phyloP scores from a whole-genome alignment of 345 rosid species.

The Bruguiera sexangula region DNA sequence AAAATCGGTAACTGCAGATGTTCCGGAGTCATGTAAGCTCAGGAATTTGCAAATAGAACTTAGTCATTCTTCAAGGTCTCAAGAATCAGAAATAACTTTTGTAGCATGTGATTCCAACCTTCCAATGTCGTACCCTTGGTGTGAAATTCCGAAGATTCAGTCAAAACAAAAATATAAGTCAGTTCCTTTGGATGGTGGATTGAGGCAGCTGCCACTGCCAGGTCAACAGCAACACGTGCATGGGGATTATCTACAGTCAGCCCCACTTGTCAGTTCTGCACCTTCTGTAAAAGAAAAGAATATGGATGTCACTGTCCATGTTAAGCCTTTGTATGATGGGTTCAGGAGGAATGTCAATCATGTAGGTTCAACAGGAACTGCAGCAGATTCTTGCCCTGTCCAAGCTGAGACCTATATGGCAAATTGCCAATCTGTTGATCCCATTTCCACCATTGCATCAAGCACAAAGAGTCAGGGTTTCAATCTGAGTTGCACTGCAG shows the following conservation, averaged over 20 bases:
- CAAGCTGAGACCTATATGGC: slow-evolving; percentile 26
- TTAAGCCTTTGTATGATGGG: slow-evolving; percentile 38
- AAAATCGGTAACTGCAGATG: slow-evolving; percentile 32
- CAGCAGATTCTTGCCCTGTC: slow-evolving; percentile 26
- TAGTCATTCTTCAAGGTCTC: slow-evolving; percentile 33
- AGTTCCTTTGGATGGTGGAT: slow-evolving; percentile 39
- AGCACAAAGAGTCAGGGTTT: slow-evolving; percentile 34
- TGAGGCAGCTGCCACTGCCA: slow-evolving; percentile 40
- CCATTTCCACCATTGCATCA: slow-evolving; percentile 31
- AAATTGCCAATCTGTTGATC: slow-evolving; percentile 30
- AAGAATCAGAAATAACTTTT: slow-evolving; percentile 33
- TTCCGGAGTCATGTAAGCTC: slow-evolving; percentile 33
- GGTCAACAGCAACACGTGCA: slow-evolving; percentile 26
- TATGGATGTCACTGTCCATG: slow-evolving; percentile 10
- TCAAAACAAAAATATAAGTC: slow-evolving; percentile 42
- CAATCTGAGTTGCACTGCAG: slow-evolving; percentile 32
- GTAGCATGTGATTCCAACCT: slow-evolving; percentile 39
- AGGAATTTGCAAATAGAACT: slow-evolving; percentile 42
- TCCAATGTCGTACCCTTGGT: slow-evolving; percentile 44
- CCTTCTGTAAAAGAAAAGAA: slow-evolving; percentile 29
- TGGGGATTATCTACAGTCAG: slow-evolving; percentile 21
- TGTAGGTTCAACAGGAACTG: slow-evolving; percentile 17
- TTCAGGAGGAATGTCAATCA: slow-evolving; percentile 29
- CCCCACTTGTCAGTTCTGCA: slow-evolving; percentile 26
- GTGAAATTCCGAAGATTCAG: slow-evolving; percentile 44